Evolutionary conservation across 768 basidiomycete species (phyloP), one percentile per base, ranked within the genome.

Genomic region (Lentinula lateritia): DNA sequence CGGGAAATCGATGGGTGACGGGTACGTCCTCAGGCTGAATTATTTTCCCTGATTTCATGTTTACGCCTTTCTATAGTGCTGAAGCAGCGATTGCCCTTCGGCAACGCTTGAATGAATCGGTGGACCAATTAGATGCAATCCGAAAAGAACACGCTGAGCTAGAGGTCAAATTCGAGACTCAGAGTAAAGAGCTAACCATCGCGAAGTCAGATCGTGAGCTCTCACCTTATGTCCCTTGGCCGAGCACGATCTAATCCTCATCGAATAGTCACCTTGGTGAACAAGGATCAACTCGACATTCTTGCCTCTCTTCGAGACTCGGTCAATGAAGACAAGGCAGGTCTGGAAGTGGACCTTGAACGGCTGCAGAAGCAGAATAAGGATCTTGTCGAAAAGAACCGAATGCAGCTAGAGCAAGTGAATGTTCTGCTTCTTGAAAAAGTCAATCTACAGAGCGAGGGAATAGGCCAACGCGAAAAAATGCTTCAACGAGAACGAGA

Each of bases 211-310:
- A 96, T 70, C 71, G 95, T 96, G 66, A 67, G 88, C 77, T 15
- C 13, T 23, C 57, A 57, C 52, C 57, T 61, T 48, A 16, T 64
- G 8, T 12, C 15, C 15, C 23, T 18, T 35, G 13, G 5, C 38
- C 8, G 34, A 6, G 18, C 38, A 56, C 34, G 0, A 42, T 45
- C 12, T 13, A 50, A 34, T 18, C 32, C 42, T 66, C 12, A 13
- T 32, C 50, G 41, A 38, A 12, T 67, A 96, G 95, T 98, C 68
- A 90, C 85, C 50, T 81, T 98, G 48, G 89, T 98, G 50, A 91
- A 94, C 77, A 93, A 92, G 71, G 94, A 97, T 70, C 93, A 98
- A 71, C 77, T 95, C 20, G 95, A 95, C 57, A 93, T 95, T 61
- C 86, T 98, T 36, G 82, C 87, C 2, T 86, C 86, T 6, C 76